Base-by-base conservation (phyloP, 345 rosid genomes). In the Citrus mangshanensis region DNA sequence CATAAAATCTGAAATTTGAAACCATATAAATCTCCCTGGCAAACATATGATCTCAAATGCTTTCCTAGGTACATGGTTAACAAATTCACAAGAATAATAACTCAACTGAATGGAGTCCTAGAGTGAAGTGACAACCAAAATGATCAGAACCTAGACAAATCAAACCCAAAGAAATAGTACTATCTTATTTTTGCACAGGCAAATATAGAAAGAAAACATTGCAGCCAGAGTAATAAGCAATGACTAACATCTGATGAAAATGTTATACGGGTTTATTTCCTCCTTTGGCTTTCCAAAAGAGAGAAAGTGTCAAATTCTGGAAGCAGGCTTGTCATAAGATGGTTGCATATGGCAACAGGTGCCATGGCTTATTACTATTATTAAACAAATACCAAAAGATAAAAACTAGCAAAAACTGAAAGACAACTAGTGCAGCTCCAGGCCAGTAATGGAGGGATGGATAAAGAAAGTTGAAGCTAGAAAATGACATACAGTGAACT, bases 61-160 rank as follows among this genome's bases (percentile, higher is more conserved):
- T 61, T 46, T 28, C 22, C 69, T 3, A 59, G 13, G 21, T 9
- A 64, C 30, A 63, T 63, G 10, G 18, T 38, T 62, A 34, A 51
- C 22, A 76, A n/a, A 70, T 51, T 62, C 60, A 56, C 46, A 35
- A 55, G 24, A 60, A 77, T 30, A 46, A 76, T 25, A 80, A 59
- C 63, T 24, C n/a, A 46, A 49, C 19, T 38, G n/a, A 18, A 77
- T 3, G 3, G 38, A 21, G 13, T 70, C 19, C 72, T 32, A 74
- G 30, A 3, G 22, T 7, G 35, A 10, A 25, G 78, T 18, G 28
- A 60, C 21, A 59, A 61, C n/a, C 51, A 7, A 28, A 62, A 74
- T 37, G 21, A 28, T 4, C 61, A 28, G 18, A 37, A 9, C 70
- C 58, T 64, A 19, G 16, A 61, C 28, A 46, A 6, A 42, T 3